phyloP scores from a whole-genome alignment of 176 grass and related monocot genomes.

The Lolium rigidum region DNA sequence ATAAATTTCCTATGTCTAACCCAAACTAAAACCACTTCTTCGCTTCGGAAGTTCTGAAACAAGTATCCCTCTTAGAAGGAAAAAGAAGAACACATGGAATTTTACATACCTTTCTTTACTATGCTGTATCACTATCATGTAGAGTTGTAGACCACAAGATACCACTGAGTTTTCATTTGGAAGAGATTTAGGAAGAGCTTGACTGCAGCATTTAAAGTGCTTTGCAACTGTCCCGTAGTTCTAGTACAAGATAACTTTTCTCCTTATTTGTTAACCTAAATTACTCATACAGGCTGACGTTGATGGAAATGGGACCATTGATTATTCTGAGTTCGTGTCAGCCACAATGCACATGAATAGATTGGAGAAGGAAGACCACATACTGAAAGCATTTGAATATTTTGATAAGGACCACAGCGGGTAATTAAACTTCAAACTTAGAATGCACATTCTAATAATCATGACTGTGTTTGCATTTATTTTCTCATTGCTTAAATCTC shows the following conservation, averaged over 20 bases:
- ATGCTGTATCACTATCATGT: conserved; percentile 4
- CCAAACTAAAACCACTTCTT: conserved; percentile 22
- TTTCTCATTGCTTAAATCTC: conserved; percentile 41
- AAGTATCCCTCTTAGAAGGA: not conserved
- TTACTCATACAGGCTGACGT: conserved; percentile 85
- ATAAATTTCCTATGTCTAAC: conserved; percentile 18
- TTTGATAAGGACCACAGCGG: conserved; percentile 98
- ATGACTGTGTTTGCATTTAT: conserved; percentile 34
- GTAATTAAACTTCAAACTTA: conserved; percentile 54
- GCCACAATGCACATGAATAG: conserved; percentile 99
- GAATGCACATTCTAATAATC: conserved; percentile 2
- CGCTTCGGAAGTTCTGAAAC: conserved; percentile 6
- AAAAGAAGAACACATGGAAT: not conserved
- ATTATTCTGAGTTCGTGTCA: conserved; percentile 94
- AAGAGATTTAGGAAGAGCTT: conserved; percentile 15
- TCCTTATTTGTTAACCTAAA: conserved; percentile 19
- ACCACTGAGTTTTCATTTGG: conserved; percentile 1
- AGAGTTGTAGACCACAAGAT: conserved; percentile 1
- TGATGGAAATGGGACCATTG: conserved; percentile 98
- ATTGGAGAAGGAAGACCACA: conserved; percentile 94
- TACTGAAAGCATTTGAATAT: conserved; percentile 98
- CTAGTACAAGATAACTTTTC: not conserved
- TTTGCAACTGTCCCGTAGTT: conserved; percentile 27
- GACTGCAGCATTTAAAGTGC: not conserved
- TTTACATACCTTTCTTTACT: conserved; percentile 1